Percentiles rank a stretch among this genome's conserved stretches.
Conservation (phyloP, 768 basidiomycete genomes). For the Podaxis sp. region DNA sequence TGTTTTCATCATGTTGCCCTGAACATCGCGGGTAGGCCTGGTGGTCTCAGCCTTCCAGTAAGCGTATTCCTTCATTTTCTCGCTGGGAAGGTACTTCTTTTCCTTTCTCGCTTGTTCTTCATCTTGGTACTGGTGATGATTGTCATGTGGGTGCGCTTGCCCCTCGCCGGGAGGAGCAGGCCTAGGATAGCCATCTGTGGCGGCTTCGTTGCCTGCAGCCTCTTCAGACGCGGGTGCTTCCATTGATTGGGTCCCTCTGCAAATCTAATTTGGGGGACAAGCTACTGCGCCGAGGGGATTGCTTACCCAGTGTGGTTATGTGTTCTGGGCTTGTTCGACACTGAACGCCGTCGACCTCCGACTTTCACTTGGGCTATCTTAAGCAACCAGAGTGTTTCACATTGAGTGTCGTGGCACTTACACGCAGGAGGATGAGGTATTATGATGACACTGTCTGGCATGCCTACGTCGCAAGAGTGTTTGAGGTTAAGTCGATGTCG, state of each 20-base stretch:
- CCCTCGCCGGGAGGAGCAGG: constrained; percentile 39
- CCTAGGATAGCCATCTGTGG: constrained; percentile 45
- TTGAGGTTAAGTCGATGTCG: background rate
- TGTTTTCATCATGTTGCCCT: constrained; percentile 31
- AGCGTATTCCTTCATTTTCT: constrained; percentile 43
- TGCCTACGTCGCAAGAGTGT: background rate
- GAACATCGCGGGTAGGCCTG: constrained; percentile 44
- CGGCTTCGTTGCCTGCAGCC: constrained; percentile 25
- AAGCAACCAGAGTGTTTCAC: background rate
- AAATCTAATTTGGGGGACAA: background rate
- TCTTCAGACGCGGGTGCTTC: constrained; percentile 19
- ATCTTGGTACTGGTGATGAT: constrained; percentile 34
- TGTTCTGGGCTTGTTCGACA: constrained; percentile 12
- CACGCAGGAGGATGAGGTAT: constrained; percentile 47
- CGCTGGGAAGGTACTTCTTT: constrained; percentile 45
- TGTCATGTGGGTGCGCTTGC: constrained; percentile 22
- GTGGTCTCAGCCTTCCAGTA: constrained; percentile 47
- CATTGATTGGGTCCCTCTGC: background rate
- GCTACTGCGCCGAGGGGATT: background rate
- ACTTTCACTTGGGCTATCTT: constrained; percentile 26
- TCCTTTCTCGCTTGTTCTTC: constrained; percentile 48
- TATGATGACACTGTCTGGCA: constrained; percentile 14
- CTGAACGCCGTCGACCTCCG: constrained; percentile 23
- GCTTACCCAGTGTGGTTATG: constrained; percentile 13
- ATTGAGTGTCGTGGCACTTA: constrained; percentile 24